Percentiles rank a stretch among this genome's conserved stretches.
Evolutionary conservation across 169 alveolate genomes (phyloP).

Genomic region (Plasmodium cynomolgi): DNA sequence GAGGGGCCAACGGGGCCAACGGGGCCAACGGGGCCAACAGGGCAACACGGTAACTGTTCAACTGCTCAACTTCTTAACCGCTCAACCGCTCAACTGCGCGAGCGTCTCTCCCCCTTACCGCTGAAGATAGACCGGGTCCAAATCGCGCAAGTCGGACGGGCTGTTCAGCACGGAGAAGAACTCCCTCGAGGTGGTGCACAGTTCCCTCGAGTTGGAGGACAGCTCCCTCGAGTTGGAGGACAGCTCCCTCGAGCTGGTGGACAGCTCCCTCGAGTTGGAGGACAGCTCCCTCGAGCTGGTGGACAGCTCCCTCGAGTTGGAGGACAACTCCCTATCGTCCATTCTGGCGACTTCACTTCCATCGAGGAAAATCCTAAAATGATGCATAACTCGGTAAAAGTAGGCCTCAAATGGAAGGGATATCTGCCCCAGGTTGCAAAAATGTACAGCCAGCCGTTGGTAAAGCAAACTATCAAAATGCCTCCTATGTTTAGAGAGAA

Average conservation of each 20-base stretch:
- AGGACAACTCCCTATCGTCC: background rate
- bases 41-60: background rate
- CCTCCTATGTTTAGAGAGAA: background rate
- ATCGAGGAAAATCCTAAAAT: conserved; percentile 12
- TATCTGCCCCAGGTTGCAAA: background rate
- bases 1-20: background rate
- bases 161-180: conserved; percentile 39
- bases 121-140: background rate
- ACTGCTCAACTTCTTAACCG: background rate
- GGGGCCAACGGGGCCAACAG: background rate
- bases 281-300: background rate
- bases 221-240: background rate
- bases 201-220: background rate
- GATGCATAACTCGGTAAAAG: conserved; percentile 21
- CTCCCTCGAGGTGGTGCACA: too few relatives aligned
- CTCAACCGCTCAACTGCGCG: background rate
- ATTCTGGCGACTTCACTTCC: background rate
- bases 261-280: background rate
- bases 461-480: conserved; percentile 4
- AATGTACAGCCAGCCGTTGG: background rate
- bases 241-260: too few relatives aligned
- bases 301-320: background rate
- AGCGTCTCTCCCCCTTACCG: background rate
- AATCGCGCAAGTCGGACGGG: conserved; percentile 31
- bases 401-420: conserved; percentile 43